A percentile compares a stretch with the other conserved stretches of the same genome.
Conservation (phyloP, 495 filamentous ascomycete genomes). For the Aeminium ludgeri region DNA sequence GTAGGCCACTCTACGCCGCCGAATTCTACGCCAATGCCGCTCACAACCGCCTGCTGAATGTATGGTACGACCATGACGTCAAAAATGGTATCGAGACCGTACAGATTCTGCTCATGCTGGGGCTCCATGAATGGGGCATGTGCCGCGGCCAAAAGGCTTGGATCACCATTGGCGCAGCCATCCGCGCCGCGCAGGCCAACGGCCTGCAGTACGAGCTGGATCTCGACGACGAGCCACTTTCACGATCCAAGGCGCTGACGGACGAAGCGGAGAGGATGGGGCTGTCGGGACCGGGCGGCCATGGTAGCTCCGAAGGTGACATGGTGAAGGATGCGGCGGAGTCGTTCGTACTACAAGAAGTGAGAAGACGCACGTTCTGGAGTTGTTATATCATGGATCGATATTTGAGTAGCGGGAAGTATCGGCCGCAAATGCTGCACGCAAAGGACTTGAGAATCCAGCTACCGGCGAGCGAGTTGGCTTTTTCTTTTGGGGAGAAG, state of each 20-base stretch:
- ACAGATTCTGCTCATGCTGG: conserved; percentile 67
- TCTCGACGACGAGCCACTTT: conserved; percentile 31
- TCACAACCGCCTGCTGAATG: conserved; percentile 35
- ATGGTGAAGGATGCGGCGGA: conserved; percentile 26
- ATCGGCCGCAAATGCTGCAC: conserved; percentile 50
- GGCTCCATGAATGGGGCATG: conserved; percentile 73
- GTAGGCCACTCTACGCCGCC: conserved; percentile 49
- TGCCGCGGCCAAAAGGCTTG: conserved; percentile 49
- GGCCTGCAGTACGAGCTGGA: conserved; percentile 49
- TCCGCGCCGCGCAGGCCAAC: conserved; percentile 55
- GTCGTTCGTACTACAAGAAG: conserved; percentile 52
- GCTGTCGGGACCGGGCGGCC: no score
- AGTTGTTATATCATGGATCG: conserved; percentile 73
- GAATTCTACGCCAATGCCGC: conserved; percentile 60
- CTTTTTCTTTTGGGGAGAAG: conserved; percentile 53
- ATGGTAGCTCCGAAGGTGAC: conserved; percentile 1
- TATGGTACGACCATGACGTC: conserved; percentile 28
- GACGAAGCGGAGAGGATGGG: conserved; percentile 32
- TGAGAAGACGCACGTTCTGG: conserved; percentile 69
- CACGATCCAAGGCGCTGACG: conserved; percentile 27
- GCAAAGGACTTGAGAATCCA: conserved; percentile 51
- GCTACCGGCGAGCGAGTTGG: conserved; percentile 47
- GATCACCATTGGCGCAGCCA: conserved; percentile 62
- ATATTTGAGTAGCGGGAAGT: conserved; percentile 59
- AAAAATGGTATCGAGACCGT: conserved; percentile 51